phyloP scores from a whole-genome alignment of 116 monocot genomes.

The Posidonia oceanica region DNA sequence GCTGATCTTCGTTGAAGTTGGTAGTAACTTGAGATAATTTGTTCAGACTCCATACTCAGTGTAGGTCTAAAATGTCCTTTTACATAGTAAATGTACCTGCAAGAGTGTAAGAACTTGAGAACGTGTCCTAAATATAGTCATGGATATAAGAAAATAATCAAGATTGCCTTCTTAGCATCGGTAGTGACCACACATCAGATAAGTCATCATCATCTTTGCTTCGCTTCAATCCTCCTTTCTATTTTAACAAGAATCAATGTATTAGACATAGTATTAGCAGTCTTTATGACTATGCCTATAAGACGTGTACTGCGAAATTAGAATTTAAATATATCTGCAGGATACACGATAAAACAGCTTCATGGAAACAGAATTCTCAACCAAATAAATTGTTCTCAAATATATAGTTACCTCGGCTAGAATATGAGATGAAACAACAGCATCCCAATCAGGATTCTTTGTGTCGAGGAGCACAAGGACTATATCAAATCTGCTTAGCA shows the following conservation, averaged over 20 bases:
- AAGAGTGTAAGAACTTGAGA: neutral
- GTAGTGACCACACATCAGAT: slow-evolving; percentile 58
- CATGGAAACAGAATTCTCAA: too few relatives aligned
- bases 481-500: slow-evolving; percentile 97
- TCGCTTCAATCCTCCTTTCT: slow-evolving; percentile 41
- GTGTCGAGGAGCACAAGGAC: slow-evolving; percentile 97
- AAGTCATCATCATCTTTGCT: slow-evolving; percentile 35
- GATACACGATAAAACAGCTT: too few relatives aligned
- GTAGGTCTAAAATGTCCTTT: slow-evolving; percentile 72
- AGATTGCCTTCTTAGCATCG: slow-evolving; percentile 63
- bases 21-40: slow-evolving; percentile 92
- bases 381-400: neutral
- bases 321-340: too few relatives aligned
- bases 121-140: neutral
- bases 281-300: too few relatives aligned
- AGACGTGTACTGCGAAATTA: too few relatives aligned
- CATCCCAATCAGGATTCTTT: slow-evolving; percentile 92
- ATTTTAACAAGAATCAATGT: neutral
- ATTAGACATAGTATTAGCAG: too few relatives aligned
- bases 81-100: slow-evolving; percentile 91
- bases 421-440: slow-evolving; percentile 95
- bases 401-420: slow-evolving; percentile 47
- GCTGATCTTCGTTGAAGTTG: slow-evolving; percentile 93
- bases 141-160: neutral
- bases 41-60: slow-evolving; percentile 78